phyloP scores from a whole-genome alignment of 139 green algal genomes.

The Trebouxia sp. region DNA sequence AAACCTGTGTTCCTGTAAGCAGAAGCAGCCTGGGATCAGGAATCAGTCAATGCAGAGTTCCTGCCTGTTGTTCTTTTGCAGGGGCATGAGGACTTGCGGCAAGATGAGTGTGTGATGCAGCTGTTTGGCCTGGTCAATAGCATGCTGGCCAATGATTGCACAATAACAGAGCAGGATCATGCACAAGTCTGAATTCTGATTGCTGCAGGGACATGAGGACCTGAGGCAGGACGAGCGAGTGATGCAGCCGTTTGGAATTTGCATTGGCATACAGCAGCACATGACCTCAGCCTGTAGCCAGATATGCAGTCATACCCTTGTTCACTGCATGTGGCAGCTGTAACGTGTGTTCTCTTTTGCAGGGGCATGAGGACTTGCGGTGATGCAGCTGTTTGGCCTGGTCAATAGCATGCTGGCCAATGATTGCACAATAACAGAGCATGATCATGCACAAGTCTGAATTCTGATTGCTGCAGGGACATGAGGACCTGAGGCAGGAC shows the following conservation, averaged over 20 bases:
- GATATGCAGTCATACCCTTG: constrained; percentile 97
- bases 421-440: constrained; percentile 79
- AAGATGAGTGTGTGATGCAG: constrained; percentile 99
- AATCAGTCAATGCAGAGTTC: too few relatives aligned
- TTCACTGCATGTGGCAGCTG: too few relatives aligned
- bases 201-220: constrained; percentile 93
- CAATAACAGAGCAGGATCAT: constrained; percentile 85
- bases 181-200: too few relatives aligned
- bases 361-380: constrained; percentile 97
- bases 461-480: constrained; percentile 79
- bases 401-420: constrained; percentile 85
- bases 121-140: constrained; percentile 90
- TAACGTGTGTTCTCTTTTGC: too few relatives aligned
- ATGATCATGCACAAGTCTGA: too few relatives aligned
- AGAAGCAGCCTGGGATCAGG: too few relatives aligned
- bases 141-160: constrained; percentile 73
- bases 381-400: constrained; percentile 97
- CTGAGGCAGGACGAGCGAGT: constrained; percentile 98
- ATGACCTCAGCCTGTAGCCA: constrained; percentile 92
- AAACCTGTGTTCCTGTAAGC: too few relatives aligned
- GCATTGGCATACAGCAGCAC: constrained; percentile 90
- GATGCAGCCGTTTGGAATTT: constrained; percentile 95
- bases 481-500: constrained; percentile 98
- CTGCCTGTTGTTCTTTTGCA: too few relatives aligned
- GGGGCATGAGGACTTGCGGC: constrained; percentile 96